Conservation (phyloP, 257 asterid species). For the Solanum chilense region DNA sequence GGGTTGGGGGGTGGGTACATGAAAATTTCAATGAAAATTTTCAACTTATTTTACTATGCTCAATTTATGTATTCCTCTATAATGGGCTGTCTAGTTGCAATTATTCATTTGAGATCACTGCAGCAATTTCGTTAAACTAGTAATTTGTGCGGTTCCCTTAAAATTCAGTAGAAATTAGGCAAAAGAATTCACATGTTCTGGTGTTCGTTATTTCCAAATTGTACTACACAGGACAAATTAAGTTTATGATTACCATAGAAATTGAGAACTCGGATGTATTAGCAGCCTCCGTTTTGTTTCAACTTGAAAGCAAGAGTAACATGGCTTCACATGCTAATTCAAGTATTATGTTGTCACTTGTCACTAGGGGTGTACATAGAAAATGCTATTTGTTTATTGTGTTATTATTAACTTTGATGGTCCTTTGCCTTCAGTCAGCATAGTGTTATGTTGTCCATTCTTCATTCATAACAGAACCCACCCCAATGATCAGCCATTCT, state of each 20-base stretch:
- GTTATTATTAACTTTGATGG: neutral
- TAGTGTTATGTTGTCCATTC: neutral
- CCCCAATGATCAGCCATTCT: neutral
- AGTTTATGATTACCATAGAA: neutral
- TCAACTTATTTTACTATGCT: neutral
- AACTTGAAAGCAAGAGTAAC: constrained; percentile 17
- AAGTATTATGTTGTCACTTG: neutral
- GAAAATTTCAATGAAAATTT: neutral
- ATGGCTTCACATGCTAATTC: constrained; percentile 21
- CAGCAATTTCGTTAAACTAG: neutral
- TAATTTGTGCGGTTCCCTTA: neutral
- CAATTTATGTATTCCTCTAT: neutral
- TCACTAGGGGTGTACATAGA: neutral
- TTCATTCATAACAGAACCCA: neutral
- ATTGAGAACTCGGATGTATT: neutral
- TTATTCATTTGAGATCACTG: neutral
- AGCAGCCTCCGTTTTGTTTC: neutral
- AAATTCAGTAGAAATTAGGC: neutral
- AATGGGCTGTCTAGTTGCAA: neutral
- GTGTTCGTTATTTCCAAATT: neutral
- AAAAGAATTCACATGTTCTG: neutral
- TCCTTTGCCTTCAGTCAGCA: neutral
- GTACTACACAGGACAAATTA: neutral
- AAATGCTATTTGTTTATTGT: constrained; percentile 5
- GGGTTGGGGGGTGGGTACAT: neutral